phyloP scores from a whole-genome alignment of 306 rosid species.

The Quercus dentata region DNA sequence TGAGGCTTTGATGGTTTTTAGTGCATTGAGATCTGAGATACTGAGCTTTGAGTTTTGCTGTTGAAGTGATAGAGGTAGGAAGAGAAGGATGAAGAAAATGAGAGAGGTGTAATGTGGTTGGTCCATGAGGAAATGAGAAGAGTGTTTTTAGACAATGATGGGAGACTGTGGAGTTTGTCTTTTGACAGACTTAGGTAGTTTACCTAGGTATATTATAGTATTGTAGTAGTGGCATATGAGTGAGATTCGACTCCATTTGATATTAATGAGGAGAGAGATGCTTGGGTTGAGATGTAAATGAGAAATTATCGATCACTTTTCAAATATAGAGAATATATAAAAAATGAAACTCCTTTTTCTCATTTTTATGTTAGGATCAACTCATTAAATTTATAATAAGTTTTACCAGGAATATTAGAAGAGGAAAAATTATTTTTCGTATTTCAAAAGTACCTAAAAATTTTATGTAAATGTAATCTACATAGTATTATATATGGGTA shows the following conservation, averaged over 20 bases:
- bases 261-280: no score
- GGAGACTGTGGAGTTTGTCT: no score
- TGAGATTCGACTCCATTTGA: no score
- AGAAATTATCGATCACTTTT: no score
- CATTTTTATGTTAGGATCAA: rapidly evolving
- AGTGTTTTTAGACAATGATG: not conserved
- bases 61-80: constrained; percentile 18
- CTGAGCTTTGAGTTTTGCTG: constrained; percentile 9
- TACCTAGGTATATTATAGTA: no score
- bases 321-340: rapidly evolving
- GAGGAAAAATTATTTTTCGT: rapidly evolving
- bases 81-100: not conserved
- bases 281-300: no score
- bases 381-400: rapidly evolving
- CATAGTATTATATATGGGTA: no score
- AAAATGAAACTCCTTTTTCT: rapidly evolving
- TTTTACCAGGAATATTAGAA: no score
- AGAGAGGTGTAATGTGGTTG: not conserved
- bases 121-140: not conserved
- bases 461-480: no score
- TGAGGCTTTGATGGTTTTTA: constrained; percentile 39
- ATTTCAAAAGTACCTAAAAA: rapidly evolving
- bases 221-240: no score
- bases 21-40: constrained; percentile 52
- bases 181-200: not conserved